Conservation (phyloP, 2,329 filamentous ascomycete species). For the Aspergillus proliferans region DNA sequence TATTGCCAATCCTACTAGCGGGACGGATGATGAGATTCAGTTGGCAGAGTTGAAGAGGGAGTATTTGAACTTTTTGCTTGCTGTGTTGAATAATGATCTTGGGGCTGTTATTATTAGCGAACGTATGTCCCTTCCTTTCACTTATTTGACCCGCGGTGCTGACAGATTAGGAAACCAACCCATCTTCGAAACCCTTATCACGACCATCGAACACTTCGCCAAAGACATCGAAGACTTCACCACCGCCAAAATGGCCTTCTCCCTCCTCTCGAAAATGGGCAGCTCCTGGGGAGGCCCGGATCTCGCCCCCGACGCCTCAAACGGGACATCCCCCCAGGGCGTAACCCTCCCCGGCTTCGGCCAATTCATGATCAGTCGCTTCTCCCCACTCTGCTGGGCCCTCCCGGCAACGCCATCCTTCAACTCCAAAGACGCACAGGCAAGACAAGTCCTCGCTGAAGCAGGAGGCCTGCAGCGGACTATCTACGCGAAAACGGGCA, state of each 20-base stretch:
- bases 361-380: constrained; percentile 78
- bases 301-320: constrained; percentile 40
- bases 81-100: constrained; percentile 86
- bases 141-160: background rate
- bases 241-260: constrained; percentile 70
- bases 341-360: constrained; percentile 76
- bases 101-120: constrained; percentile 83
- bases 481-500: constrained; percentile 85
- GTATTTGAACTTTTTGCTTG: constrained; percentile 87
- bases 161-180: constrained; percentile 63
- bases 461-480: constrained; percentile 80
- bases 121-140: constrained; percentile 33
- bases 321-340: constrained; percentile 28
- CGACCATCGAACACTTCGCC: constrained; percentile 76
- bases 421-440: constrained; percentile 79
- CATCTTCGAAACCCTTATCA: constrained; percentile 81
- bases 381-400: constrained; percentile 86
- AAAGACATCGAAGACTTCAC: constrained; percentile 65
- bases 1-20: constrained; percentile 73
- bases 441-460: constrained; percentile 79
- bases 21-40: constrained; percentile 96
- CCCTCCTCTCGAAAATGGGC: constrained; percentile 75
- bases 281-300: constrained; percentile 87
- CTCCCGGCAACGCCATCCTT: constrained; percentile 74
- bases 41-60: constrained; percentile 84